Evolutionary conservation across 176 grass and related monocot species (phyloP).

Genomic region (Triticum timopheevii): DNA sequence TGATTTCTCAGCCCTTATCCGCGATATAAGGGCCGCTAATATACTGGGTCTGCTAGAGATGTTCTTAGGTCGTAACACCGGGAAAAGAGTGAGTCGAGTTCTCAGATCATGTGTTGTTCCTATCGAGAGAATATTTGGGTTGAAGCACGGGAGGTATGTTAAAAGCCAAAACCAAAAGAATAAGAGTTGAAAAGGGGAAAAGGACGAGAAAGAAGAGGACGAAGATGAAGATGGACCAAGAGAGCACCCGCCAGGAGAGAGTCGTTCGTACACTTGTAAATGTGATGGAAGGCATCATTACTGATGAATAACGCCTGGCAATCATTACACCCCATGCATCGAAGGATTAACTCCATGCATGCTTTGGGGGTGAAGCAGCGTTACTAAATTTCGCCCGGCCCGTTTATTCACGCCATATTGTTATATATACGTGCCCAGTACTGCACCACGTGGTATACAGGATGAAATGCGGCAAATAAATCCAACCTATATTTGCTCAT

Average conservation of each 20-base stretch:
- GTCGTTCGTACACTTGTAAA: background rate
- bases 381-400: background rate
- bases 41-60: too few species aligned
- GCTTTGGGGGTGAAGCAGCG: conserved; percentile 44
- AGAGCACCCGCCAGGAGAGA: background rate
- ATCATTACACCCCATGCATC: background rate
- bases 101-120: too few species aligned
- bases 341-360: conserved; percentile 13
- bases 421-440: background rate
- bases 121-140: background rate
- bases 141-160: background rate
- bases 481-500: background rate
- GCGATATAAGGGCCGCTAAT: too few species aligned
- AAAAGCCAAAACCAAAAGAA: background rate
- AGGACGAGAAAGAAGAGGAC: background rate
- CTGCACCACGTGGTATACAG: background rate
- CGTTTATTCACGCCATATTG: too few species aligned
- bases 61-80: too few species aligned
- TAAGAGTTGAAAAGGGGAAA: background rate
- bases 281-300: background rate
- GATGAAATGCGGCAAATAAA: background rate
- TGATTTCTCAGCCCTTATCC: too few species aligned
- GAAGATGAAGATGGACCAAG: background rate
- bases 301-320: background rate
- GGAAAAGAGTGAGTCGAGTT: too few species aligned